phyloP scores from a whole-genome alignment of 2,329 filamentous ascomycete species.

The Aureobasidium sp. region DNA sequence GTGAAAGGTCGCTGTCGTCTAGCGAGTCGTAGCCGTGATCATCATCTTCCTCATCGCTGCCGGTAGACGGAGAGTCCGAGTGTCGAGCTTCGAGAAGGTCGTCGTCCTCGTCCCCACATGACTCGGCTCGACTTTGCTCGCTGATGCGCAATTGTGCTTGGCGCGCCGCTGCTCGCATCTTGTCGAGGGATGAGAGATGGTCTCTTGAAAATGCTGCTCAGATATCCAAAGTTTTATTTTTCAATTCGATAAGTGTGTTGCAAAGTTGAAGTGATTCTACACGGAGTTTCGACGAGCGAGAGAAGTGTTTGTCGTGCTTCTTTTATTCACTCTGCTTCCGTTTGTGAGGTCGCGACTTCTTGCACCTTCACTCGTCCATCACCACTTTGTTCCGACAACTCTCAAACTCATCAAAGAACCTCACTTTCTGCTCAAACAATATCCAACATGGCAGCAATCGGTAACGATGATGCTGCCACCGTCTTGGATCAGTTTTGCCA shows the following conservation, averaged over 20 bases:
- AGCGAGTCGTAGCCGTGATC: neutral
- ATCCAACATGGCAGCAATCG: conserved; percentile 31
- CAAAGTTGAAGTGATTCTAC: neutral
- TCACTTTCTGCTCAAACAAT: neutral
- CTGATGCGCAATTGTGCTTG: neutral
- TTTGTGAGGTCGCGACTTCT: neutral
- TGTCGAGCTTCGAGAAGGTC: neutral
- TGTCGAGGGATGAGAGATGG: neutral
- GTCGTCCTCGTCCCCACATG: neutral
- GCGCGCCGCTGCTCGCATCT: conserved; percentile 13
- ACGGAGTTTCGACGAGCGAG: too few relatives aligned
- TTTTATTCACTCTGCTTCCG: neutral
- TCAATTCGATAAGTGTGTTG: neutral
- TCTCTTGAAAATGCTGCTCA: neutral
- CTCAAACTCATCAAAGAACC: neutral
- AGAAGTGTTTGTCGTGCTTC: neutral
- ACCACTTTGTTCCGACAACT: neutral
- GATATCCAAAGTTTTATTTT: neutral
- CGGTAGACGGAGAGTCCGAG: neutral
- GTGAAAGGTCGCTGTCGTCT: neutral
- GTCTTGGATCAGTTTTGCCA: conserved; percentile 73
- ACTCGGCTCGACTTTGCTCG: neutral
- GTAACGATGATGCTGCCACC: conserved; percentile 53
- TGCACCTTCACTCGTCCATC: neutral
- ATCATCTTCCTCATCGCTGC: neutral